A percentile compares a stretch with the other conserved stretches of the same genome.
phyloP scores from a whole-genome alignment of 73 alveolate genomes.

The Paramecium biaurelia region DNA sequence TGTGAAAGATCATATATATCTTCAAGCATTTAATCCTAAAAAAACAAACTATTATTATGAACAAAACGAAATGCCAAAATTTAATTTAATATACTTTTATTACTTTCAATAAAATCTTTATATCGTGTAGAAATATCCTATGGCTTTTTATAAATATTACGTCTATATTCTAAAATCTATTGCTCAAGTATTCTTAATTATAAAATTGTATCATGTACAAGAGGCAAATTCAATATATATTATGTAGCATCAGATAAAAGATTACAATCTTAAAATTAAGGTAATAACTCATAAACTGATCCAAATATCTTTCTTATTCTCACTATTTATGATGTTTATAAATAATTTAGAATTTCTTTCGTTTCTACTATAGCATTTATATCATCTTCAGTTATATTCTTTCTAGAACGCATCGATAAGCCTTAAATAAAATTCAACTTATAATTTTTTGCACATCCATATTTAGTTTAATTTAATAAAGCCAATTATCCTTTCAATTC shows the following conservation, averaged over 20 bases:
- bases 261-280: neutral
- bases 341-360: neutral
- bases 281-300: slow-evolving; percentile 38
- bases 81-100: neutral
- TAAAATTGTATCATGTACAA: slow-evolving; percentile 32
- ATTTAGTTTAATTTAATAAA: neutral
- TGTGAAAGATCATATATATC: neutral
- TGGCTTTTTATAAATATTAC: neutral
- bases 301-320: slow-evolving; percentile 43
- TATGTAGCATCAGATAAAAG: neutral
- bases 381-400: neutral
- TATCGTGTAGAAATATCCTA: neutral
- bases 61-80: slow-evolving; percentile 5
- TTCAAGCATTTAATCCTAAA: slow-evolving; percentile 15
- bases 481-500: slow-evolving; percentile 44
- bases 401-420: neutral
- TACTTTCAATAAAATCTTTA: neutral
- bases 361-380: slow-evolving; percentile 6
- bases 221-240: slow-evolving; percentile 36
- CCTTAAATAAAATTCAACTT: slow-evolving; percentile 31
- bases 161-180: neutral
- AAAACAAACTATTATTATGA: neutral
- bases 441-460: neutral
- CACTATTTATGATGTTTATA: slow-evolving; percentile 18
- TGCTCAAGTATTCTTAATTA: neutral